Evolutionary conservation across 371 early-diverging fungal species (phyloP).

Genomic region (Coemansia sp.): DNA sequence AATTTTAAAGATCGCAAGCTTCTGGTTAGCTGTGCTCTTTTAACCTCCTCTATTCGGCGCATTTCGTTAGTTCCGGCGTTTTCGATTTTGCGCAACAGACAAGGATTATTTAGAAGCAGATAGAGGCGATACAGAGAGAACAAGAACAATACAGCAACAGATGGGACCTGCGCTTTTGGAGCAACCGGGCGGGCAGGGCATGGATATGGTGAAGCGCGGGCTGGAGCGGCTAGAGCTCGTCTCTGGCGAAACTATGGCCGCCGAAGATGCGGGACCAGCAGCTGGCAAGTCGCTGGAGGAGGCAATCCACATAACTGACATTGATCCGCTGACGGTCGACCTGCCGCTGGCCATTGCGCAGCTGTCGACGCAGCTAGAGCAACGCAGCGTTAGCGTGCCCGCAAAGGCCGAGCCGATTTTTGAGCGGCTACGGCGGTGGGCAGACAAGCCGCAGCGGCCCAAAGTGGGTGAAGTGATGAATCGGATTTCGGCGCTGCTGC

Average conservation of each 20-base stretch:
- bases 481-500: slow-evolving; percentile 35
- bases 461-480: slow-evolving; percentile 19
- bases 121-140: no score
- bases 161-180: neutral
- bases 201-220: slow-evolving; percentile 33
- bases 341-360: slow-evolving; percentile 26
- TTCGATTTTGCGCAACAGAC: no score
- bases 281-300: slow-evolving; percentile 1
- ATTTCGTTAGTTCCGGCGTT: no score
- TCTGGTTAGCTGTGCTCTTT: no score
- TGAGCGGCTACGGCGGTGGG: slow-evolving; percentile 18
- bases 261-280: no score
- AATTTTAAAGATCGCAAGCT: no score
- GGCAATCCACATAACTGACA: slow-evolving; percentile 17
- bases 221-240: slow-evolving; percentile 33
- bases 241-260: neutral
- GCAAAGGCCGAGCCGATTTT: slow-evolving; percentile 1
- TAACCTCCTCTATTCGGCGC: no score
- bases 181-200: neutral
- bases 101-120: no score
- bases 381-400: neutral
- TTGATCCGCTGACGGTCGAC: slow-evolving; percentile 44
- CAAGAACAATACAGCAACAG: no score
- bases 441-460: slow-evolving; percentile 1
- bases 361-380: slow-evolving; percentile 1